These are phyloP conservation scores for Prunus dulcis DNA, from an alignment of 306 rosid genomes.

Conservation along the genomic window DNA sequence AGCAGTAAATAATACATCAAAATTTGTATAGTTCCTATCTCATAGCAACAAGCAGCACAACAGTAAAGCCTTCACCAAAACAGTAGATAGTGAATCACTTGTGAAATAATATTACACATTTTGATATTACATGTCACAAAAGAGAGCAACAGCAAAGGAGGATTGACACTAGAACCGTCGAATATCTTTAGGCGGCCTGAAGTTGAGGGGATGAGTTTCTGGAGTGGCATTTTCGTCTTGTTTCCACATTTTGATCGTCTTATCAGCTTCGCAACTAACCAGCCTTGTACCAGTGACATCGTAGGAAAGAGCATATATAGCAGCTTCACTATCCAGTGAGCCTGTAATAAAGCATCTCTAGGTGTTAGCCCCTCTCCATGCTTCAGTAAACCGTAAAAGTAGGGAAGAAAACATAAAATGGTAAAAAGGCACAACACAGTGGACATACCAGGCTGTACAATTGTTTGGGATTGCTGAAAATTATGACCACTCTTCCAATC, in stretches of 20 bases:
- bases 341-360: conserved; percentile 39
- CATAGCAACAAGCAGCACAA: background rate
- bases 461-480: conserved; percentile 91
- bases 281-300: conserved; percentile 89
- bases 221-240: conserved; percentile 94
- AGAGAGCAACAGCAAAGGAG: background rate
- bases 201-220: conserved; percentile 88
- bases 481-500: conserved; percentile 99
- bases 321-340: conserved; percentile 97
- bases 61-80: background rate
- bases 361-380: background rate
- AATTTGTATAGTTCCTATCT: background rate
- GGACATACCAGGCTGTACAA: conserved; percentile 87
- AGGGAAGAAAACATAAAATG: background rate
- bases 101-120: background rate
- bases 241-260: conserved; percentile 96
- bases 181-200: conserved; percentile 86
- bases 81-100: background rate
- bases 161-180: conserved; percentile 56
- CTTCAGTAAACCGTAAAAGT: background rate
- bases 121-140: background rate
- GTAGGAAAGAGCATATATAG: conserved; percentile 74
- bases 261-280: conserved; percentile 87
- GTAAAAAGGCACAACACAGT: background rate
- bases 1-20: background rate